phyloP scores from a whole-genome alignment of 345 rosid species.

The Camelina hispida region DNA sequence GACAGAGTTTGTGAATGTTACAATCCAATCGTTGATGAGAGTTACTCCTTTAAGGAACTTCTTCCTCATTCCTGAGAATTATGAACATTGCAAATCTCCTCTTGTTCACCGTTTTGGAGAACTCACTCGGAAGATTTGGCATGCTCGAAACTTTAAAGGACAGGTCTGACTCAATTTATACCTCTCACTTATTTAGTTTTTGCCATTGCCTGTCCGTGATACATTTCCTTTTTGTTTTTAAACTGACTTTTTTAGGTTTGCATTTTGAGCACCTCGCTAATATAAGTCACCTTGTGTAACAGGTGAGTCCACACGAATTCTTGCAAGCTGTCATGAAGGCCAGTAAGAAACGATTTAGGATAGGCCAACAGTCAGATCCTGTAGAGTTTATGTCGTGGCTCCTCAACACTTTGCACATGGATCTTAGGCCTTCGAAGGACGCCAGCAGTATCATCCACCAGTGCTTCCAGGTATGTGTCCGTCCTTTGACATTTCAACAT shows the following conservation, averaged over 20 bases:
- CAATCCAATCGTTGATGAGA: slow-evolving; percentile 94
- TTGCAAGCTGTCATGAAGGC: slow-evolving; percentile 98
- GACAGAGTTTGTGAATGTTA: slow-evolving; percentile 97
- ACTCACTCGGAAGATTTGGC: slow-evolving; percentile 95
- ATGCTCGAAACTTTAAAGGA: slow-evolving; percentile 95
- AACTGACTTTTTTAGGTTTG: not conserved
- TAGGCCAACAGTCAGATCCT: slow-evolving; percentile 93
- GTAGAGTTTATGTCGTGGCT: slow-evolving; percentile 99
- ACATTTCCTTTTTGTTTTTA: too few species aligned
- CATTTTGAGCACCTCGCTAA: slow-evolving; percentile 9
- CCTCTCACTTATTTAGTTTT: slow-evolving; percentile 2
- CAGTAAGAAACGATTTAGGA: slow-evolving; percentile 83
- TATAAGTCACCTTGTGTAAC: slow-evolving; percentile 33
- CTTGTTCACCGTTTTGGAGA: slow-evolving; percentile 96
- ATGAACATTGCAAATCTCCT: slow-evolving; percentile 75
- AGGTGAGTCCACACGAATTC: slow-evolving; percentile 99
- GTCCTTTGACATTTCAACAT: slow-evolving; percentile 7
- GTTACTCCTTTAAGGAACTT: slow-evolving; percentile 90
- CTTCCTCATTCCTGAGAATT: slow-evolving; percentile 91
- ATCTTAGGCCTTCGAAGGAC: slow-evolving; percentile 68
- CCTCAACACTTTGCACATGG: slow-evolving; percentile 81
- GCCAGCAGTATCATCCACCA: slow-evolving; percentile 76
- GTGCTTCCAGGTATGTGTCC: slow-evolving; percentile 81
- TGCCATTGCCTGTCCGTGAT: not conserved
- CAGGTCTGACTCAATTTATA: slow-evolving; percentile 59